These are phyloP conservation scores for Jacaranda copaia DNA, from an alignment of 257 asterid species.

Conservation along the genomic window DNA sequence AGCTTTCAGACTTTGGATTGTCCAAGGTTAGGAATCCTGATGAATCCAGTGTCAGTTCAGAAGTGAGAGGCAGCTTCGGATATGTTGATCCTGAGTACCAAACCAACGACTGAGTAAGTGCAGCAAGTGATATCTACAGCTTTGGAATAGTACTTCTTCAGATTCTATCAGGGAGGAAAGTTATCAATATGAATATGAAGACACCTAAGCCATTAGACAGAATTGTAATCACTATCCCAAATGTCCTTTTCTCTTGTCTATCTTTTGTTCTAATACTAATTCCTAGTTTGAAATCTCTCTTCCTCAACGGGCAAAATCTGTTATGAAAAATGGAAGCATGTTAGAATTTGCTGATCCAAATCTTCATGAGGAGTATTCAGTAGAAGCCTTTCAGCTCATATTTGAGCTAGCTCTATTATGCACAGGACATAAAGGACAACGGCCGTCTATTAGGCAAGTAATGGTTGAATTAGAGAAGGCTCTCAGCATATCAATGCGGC, in stretches of 20 bases:
- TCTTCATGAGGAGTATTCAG: slow-evolving; percentile 43
- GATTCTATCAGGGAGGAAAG: slow-evolving; percentile 57
- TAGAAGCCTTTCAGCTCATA: slow-evolving; percentile 33
- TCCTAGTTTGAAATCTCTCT: background rate
- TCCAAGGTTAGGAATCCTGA: slow-evolving; percentile 42
- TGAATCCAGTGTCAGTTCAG: slow-evolving; percentile 39
- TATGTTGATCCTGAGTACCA: slow-evolving; percentile 67
- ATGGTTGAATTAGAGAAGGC: slow-evolving; percentile 34
- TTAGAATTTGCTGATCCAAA: slow-evolving; percentile 44
- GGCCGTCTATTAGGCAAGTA: slow-evolving; percentile 38
- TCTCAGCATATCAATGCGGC: slow-evolving; percentile 35
- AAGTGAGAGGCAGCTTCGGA: slow-evolving; percentile 46
- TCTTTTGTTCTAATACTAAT: background rate
- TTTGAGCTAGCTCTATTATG: slow-evolving; percentile 43
- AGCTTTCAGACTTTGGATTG: slow-evolving; percentile 44
- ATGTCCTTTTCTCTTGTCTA: background rate
- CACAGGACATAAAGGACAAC: slow-evolving; percentile 33
- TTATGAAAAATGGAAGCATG: slow-evolving; percentile 32
- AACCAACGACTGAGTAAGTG: slow-evolving; percentile 45
- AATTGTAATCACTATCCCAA: slow-evolving; percentile 38
- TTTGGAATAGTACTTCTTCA: slow-evolving; percentile 55
- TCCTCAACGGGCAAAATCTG: slow-evolving; percentile 43
- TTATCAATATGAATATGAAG: slow-evolving; percentile 47
- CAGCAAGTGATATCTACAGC: slow-evolving; percentile 57
- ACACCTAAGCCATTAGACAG: slow-evolving; percentile 51